Evolutionary conservation across 164 flowering plant genomes (phyloP), one percentile per base, ranked within the genome.

Genomic region (Magnolia officinalis): DNA sequence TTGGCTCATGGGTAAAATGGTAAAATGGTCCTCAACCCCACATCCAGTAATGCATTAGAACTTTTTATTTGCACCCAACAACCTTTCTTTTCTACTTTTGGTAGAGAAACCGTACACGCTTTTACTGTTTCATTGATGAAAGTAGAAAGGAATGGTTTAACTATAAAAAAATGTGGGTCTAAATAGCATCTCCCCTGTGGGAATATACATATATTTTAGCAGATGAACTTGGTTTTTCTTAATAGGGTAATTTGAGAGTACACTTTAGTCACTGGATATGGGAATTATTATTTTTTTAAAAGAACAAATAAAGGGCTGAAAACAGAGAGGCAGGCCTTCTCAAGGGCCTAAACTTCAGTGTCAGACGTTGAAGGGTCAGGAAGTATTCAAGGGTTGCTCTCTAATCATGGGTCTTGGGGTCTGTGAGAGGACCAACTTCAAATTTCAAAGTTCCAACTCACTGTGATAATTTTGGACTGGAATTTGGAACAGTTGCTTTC

Each of bases 311-410:
- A 75, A 78, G 45, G 74, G 63, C 21, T 69, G 72, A 64, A 76
- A 76, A 74, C 76, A 78, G 78, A 79, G 81, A 74, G 80, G 23
- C 59, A 74, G 73, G 68, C 72, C 67, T 68, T 78, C 69, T 80
- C 82, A 79, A 79, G 80, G 78, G 78, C 82, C 85, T 87, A 77
- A 85, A 82, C 87, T 91, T 89, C 90, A 85, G 92, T 86, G 91
- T 76, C 82, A 83, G 90, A 88, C 83, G 84, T 84, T 84, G 91
- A 87, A 77, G 80, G 87, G 50, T 85, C 88, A 84, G 80, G 71
- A 81, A 76, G 67, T 63, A 75, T 75, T 72, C 78, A 76, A 79
- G 58, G 75, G 84, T 85, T 87, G 81, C 80, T 75, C 81, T 79
- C 78, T 80, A 79, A 86, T 88, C 83, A 86, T 88, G 85, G 78